phyloP scores from a whole-genome alignment of 148 eudicot species.

The Bassia scoparia region DNA sequence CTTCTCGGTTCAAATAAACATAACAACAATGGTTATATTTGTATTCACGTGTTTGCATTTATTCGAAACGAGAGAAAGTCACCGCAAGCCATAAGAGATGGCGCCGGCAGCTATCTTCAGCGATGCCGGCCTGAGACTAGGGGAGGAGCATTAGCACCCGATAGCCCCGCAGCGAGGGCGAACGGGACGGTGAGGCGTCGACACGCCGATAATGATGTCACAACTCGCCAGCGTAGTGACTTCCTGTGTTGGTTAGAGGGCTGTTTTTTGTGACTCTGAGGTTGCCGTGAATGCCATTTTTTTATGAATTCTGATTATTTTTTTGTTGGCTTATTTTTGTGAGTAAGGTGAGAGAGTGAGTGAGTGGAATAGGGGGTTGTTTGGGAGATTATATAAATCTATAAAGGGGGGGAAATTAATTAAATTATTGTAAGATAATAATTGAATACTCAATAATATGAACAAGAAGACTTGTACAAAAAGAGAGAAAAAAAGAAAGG shows the following conservation, averaged over 20 bases:
- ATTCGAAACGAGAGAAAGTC: background rate
- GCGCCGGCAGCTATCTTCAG: slow-evolving; percentile 97
- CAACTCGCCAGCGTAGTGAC: slow-evolving; percentile 76
- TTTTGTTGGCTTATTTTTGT: background rate
- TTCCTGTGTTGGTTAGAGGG: slow-evolving; percentile 61
- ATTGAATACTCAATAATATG: no score
- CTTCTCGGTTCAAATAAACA: no score
- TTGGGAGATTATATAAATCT: background rate
- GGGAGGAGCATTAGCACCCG: slow-evolving; percentile 87
- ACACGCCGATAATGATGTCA: slow-evolving; percentile 86
- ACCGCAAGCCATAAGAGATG: slow-evolving; percentile 97
- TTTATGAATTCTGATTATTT: background rate
- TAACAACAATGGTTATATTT: no score
- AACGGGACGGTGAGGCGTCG: slow-evolving; percentile 93
- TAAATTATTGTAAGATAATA: background rate
- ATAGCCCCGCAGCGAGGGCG: slow-evolving; percentile 87
- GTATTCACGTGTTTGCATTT: no score
- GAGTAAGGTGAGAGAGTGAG: background rate
- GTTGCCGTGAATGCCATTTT: slow-evolving; percentile 21
- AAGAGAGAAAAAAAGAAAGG: no score
- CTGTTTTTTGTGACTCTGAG: slow-evolving; percentile 23
- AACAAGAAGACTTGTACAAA: no score
- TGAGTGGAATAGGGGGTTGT: background rate
- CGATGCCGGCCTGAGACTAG: slow-evolving; percentile 86
- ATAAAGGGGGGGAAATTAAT: background rate